Evolutionary conservation across 2,329 filamentous ascomycete species (phyloP), one percentile per base, ranked within the genome.

Genomic region (Colletotrichum euphorbiae): DNA sequence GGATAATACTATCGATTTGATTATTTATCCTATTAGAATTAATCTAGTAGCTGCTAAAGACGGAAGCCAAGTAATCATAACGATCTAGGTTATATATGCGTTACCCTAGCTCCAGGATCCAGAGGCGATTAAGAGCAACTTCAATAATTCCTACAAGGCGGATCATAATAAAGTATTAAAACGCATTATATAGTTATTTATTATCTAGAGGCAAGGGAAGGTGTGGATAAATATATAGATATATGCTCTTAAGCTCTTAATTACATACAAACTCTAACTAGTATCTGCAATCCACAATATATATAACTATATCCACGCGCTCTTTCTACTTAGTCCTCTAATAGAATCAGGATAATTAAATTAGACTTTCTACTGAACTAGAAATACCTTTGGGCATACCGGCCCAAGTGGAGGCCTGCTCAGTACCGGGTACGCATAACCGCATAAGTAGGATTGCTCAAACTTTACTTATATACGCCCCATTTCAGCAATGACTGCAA

Each of bases 71-170:
- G 36, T 61, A 52, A 40, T 43, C 17, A 40, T 36, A 50, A 9
- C 58, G 58, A 21, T 43, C 58, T 24, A 21, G 33, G 36, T 61
- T 33, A 54, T 52, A 61, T 52, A 31, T 12, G 11, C 46, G 46
- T 40, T 61, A 46, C 36, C 46, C 46, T 12, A 40, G 36, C 36
- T 61, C 46, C 21, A 61, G 36, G 13, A 42, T 40, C 15, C 31
- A 12, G 11, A 61, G 45, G 50, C 46, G n/a, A 31, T 50, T 38
- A 19, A 61, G 58, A 36, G 58, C 28, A 43, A 61, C 46, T 40
- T 61, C 31, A 36, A 62, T 19, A 42, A 62, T 40, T 43, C 59
- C 59, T 2, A 62, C 48, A 31, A 62, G 59, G 19, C 48, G 38
- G 6, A 42, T 19, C 59, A 62, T 62, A 17, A 17, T 54, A 38